Conservation (phyloP, 2,329 filamentous ascomycete species). For the Sporothrix schenckii region DNA sequence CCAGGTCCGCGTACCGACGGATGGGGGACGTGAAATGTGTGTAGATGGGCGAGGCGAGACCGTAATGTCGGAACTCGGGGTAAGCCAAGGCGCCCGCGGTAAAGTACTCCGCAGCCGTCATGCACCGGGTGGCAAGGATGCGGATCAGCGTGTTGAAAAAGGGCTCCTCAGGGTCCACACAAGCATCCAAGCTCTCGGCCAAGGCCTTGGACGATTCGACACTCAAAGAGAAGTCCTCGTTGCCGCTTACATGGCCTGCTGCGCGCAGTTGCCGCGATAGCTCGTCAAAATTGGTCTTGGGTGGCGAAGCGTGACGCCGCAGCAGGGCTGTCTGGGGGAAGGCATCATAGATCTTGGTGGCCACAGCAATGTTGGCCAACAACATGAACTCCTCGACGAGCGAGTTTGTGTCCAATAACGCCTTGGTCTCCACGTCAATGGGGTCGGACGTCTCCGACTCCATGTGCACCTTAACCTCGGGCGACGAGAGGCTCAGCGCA, state of each 20-base stretch:
- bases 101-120: slow-evolving; percentile 99
- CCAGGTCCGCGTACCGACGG: slow-evolving; percentile 93
- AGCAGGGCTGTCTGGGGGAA: slow-evolving; percentile 96
- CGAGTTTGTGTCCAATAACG: slow-evolving; percentile 92
- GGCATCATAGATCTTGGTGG: slow-evolving; percentile 82
- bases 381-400: slow-evolving; percentile 99
- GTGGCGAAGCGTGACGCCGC: slow-evolving; percentile 86
- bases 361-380: slow-evolving; percentile 94
- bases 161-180: slow-evolving; percentile 76
- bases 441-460: slow-evolving; percentile 96
- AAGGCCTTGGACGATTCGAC: slow-evolving; percentile 90
- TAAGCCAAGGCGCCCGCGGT: slow-evolving; percentile 90
- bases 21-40: slow-evolving; percentile 99
- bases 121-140: slow-evolving; percentile 96
- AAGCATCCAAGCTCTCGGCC: slow-evolving; percentile 86
- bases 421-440: slow-evolving; percentile 93
- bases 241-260: slow-evolving; percentile 7
- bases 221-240: slow-evolving; percentile 66
- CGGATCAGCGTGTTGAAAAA: slow-evolving; percentile 99
- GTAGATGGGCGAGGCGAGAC: slow-evolving; percentile 94
- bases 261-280: slow-evolving; percentile 86
- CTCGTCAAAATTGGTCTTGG: slow-evolving; percentile 95
- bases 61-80: slow-evolving; percentile 95
- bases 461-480: slow-evolving; percentile 93
- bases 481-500: slow-evolving; percentile 92